Base-by-base conservation (phyloP, 371 early-diverging fungal genomes). In the Entomophthora muscae region DNA sequence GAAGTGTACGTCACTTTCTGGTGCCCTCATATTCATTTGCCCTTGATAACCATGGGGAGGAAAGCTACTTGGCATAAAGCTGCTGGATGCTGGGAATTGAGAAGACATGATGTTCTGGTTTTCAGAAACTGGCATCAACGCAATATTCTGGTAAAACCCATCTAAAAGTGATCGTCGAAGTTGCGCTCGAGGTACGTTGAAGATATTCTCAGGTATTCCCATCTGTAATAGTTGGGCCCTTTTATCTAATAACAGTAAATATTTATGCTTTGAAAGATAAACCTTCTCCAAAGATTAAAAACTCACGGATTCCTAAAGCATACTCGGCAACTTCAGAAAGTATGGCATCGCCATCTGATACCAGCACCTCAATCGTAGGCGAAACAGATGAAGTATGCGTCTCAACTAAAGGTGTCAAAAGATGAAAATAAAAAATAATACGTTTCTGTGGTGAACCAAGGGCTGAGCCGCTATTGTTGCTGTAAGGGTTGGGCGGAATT, bases 271-370 rank as follows among this genome's bases (percentile, higher is more conserved):
- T 22, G 7, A 26, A 13, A 28, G 22, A 32, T 5, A 32, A 32
- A 61, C 61, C 61, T 21, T 61, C 61, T n/a, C 42, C 61, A 3
- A 61, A 13, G 23, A 29, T 26, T 12, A 61, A 13, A 28, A 32
- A 61, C 10, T n/a, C 27, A 12, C 42, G 31, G 10, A 33, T n/a
- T 21, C 30, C 61, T 21, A 61, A 51, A 24, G 33, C 61, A 51
- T 61, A 61, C 42, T 61, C 28, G 22, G 31, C 31, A 22, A 61
- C 21, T 61, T 61, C 33, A 42, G 31, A 23, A 23, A 61, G 42
- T 61, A 61, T 1, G 23, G 23, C 31, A 24, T 61, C 61, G 22
- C 33, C 27, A 21, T 26, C 61, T 21, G 12, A 42, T 22, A 32
- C 61, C 2, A 61, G 2, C 22, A 3, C 61, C 24, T 42, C 42